These are phyloP conservation scores for Galerina sulciceps DNA, from an alignment of 768 basidiomycete species.

Conservation along the genomic window DNA sequence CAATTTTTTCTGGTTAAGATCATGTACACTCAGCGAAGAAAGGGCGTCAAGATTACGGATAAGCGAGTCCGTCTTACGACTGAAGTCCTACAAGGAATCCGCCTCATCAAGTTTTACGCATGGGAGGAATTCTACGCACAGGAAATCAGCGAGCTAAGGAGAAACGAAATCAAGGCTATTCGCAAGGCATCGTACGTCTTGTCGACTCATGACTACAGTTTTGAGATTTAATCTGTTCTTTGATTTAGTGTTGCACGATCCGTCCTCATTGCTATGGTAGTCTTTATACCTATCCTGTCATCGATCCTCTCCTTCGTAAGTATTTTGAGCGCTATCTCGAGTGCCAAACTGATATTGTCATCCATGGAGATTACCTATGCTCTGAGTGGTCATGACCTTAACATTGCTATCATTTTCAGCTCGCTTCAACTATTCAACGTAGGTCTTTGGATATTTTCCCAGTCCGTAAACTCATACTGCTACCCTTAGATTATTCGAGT, in stretches of 20 bases:
- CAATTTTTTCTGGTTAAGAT: slow-evolving; percentile 55
- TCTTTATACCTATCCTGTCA: slow-evolving; percentile 56
- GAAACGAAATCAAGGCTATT: slow-evolving; percentile 43
- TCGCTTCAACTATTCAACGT: slow-evolving; percentile 66
- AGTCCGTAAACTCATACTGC: background rate
- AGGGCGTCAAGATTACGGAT: slow-evolving; percentile 70
- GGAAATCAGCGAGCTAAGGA: slow-evolving; percentile 44
- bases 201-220: background rate
- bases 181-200: slow-evolving; percentile 40
- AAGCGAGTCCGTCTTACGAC: slow-evolving; percentile 65
- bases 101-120: slow-evolving; percentile 66
- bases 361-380: slow-evolving; percentile 60
- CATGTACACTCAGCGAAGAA: slow-evolving; percentile 58
- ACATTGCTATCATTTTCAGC: slow-evolving; percentile 59
- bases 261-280: slow-evolving; percentile 45
- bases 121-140: slow-evolving; percentile 59
- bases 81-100: slow-evolving; percentile 72
- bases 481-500: slow-evolving; percentile 52
- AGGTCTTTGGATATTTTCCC: background rate
- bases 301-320: slow-evolving; percentile 57
- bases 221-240: background rate
- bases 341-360: background rate
- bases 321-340: slow-evolving; percentile 1
- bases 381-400: slow-evolving; percentile 56
- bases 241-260: slow-evolving; percentile 38